Conservation (phyloP, 2,329 filamentous ascomycete genomes). For the Colletotrichum sp. region DNA sequence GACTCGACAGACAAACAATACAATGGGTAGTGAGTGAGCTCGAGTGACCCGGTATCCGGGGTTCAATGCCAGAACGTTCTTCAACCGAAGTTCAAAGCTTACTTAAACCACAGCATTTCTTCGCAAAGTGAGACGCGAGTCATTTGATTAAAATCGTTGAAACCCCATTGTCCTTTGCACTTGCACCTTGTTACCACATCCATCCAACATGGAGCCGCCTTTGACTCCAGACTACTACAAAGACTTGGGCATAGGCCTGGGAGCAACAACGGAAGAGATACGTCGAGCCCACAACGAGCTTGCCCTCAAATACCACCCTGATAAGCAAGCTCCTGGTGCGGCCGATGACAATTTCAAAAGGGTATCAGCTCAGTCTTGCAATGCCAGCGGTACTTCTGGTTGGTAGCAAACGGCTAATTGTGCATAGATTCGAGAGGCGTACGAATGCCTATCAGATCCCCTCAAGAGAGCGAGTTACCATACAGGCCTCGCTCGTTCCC, state of each 20-base stretch:
- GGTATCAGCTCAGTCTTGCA: neutral
- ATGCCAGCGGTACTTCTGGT: rapidly evolving
- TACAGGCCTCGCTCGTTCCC: neutral
- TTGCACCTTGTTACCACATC: neutral
- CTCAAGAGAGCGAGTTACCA: neutral
- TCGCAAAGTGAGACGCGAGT: neutral
- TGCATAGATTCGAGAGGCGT: neutral
- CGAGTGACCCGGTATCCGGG: neutral
- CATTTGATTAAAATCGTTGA: rapidly evolving
- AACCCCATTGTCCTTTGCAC: rapidly evolving
- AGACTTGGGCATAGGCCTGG: neutral
- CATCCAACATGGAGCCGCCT: neutral
- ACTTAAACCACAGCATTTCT: neutral
- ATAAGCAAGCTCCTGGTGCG: neutral
- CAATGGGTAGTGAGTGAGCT: rapidly evolving
- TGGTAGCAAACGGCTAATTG: neutral
- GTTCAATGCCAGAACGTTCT: neutral
- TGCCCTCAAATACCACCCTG: neutral
- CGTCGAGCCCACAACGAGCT: neutral
- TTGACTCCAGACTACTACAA: neutral
- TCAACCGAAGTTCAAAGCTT: neutral
- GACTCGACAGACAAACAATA: neutral
- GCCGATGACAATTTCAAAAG: neutral
- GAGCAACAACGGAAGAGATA: neutral
- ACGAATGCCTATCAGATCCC: neutral